Evolutionary conservation across 176 grass and related monocot genomes (phyloP), one percentile per base, ranked within the genome.

Genomic region (Alopecurus myosuroides): DNA sequence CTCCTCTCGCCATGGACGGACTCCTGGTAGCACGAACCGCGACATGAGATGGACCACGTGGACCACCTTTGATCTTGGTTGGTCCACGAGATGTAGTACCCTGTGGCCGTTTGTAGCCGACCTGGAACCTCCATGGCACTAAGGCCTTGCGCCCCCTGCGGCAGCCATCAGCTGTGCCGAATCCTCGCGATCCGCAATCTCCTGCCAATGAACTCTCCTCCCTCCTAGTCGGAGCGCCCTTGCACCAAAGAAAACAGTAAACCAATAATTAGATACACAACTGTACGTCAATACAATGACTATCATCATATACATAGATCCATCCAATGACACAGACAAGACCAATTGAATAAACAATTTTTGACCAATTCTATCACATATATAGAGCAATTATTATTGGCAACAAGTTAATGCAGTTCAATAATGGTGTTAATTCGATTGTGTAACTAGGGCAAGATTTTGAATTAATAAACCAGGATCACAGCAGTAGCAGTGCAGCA

Each of bases 91-190:
- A 87, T 76, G 30, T 36, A 55, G 14, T 48, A 18, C 7, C 37
- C 29, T 74, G 81, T 10, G 70, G 37, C 46, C 80, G 80, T 48
- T 75, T 79, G 34, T 79, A 88, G 13, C 78, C 78, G 9, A 12
- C 17, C 62, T 91, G 80, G 70, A 93, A 96, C 71, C 89, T 93
- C 94, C 91, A 93, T n/a, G 91, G 62, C 1, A 1, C 77, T 41
- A 91, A 42, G 34, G 31, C 3, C 78, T 97, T 97, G 20, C 26
- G 35, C 20, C 89, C 85, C 81, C 81, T 93, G 81, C 73, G 23
- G 26, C 60, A 61, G 71, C 41, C 50, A 76, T 0, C 14, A 4
- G n/a, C 10, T n/a, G n/a, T 35, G 36, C 17, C 66, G 7, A 41
- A 33, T 33, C 34, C 34, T 37, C 41, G 23, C 6, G 35, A 81